phyloP scores from a whole-genome alignment of 2,329 filamentous ascomycete species.

The Curvularia eragrostidis region DNA sequence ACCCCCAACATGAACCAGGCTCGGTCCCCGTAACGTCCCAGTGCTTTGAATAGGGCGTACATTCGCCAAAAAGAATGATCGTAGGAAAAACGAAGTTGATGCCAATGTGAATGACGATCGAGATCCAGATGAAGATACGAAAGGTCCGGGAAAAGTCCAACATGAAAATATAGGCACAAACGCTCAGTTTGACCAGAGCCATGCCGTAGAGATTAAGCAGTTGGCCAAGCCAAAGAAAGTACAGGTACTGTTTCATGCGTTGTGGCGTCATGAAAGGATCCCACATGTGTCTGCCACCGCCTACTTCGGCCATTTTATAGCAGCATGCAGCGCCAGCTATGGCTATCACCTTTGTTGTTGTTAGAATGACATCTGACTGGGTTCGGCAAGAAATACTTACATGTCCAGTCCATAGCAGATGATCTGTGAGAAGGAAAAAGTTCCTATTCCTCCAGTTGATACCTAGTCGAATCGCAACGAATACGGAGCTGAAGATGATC shows the following conservation, averaged over 20 bases:
- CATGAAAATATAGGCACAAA: constrained; percentile 37
- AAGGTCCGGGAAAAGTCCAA: constrained; percentile 34
- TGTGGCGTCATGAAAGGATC: constrained; percentile 30
- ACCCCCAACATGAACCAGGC: constrained; percentile 33
- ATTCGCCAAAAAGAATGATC: constrained; percentile 33
- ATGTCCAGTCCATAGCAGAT: constrained; percentile 34
- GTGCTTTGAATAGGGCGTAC: constrained; percentile 31
- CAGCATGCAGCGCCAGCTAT: constrained; percentile 27
- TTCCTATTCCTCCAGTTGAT: constrained; percentile 33
- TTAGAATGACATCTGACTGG: constrained; percentile 4
- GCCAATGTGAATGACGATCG: constrained; percentile 28
- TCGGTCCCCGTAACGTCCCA: constrained; percentile 30
- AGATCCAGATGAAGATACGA: constrained; percentile 32
- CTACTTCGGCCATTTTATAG: constrained; percentile 31
- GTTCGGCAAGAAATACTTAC: constrained; percentile 15
- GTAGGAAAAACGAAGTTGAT: constrained; percentile 35
- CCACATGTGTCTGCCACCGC: constrained; percentile 33
- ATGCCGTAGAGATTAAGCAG: constrained; percentile 37
- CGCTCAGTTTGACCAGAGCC: constrained; percentile 39
- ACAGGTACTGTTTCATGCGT: constrained; percentile 28
- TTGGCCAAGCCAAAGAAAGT: constrained; percentile 32
- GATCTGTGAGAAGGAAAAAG: constrained; percentile 33
- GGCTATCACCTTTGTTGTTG: constrained; percentile 23
- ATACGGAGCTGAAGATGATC: constrained; percentile 32
- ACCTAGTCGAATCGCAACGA: constrained; percentile 28